Conservation (phyloP, 176 grass and related monocot species). For the Cocos nucifera region DNA sequence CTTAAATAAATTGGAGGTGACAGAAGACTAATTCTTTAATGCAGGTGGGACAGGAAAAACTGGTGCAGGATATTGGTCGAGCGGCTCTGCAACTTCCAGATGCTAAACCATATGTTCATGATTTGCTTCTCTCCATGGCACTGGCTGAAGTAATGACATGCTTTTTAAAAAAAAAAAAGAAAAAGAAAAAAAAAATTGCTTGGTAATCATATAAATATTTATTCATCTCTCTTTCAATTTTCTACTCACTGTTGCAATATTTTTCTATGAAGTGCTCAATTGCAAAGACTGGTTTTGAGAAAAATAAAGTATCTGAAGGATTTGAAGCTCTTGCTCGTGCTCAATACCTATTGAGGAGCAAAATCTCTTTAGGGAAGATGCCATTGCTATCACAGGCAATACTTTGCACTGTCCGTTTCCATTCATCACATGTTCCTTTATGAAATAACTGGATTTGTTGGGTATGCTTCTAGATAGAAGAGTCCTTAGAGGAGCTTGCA, state of each 20-base stretch:
- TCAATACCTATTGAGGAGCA: conserved; percentile 83
- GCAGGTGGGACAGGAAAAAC: conserved; percentile 90
- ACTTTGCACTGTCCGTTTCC: conserved; percentile 13
- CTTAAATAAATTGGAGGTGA: not conserved
- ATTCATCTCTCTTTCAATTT: too few relatives aligned
- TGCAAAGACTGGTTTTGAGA: conserved; percentile 89
- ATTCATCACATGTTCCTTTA: not conserved
- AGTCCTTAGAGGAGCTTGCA: conserved; percentile 95
- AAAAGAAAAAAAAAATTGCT: too few relatives aligned
- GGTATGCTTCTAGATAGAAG: conserved; percentile 70
- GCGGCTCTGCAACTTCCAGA: conserved; percentile 46
- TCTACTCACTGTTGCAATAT: conserved; percentile 9
- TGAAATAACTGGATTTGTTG: conserved; percentile 23
- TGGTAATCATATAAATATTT: too few relatives aligned
- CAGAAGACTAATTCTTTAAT: conserved; percentile 6
- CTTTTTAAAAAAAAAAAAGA: too few relatives aligned
- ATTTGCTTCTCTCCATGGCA: conserved; percentile 86
- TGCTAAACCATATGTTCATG: conserved; percentile 76
- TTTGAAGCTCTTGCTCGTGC: conserved; percentile 97
- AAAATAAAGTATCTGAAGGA: conserved; percentile 79
- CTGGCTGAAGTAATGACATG: conserved; percentile 59
- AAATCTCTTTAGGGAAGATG: conserved; percentile 65
- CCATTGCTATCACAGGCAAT: conserved; percentile 75
- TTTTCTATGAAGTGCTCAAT: conserved; percentile 64
- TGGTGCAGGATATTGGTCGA: conserved; percentile 78